These are phyloP conservation scores for Cryptococcus wingfieldii DNA, from an alignment of 1,284 basidiomycete genomes.

Conservation along the genomic window DNA sequence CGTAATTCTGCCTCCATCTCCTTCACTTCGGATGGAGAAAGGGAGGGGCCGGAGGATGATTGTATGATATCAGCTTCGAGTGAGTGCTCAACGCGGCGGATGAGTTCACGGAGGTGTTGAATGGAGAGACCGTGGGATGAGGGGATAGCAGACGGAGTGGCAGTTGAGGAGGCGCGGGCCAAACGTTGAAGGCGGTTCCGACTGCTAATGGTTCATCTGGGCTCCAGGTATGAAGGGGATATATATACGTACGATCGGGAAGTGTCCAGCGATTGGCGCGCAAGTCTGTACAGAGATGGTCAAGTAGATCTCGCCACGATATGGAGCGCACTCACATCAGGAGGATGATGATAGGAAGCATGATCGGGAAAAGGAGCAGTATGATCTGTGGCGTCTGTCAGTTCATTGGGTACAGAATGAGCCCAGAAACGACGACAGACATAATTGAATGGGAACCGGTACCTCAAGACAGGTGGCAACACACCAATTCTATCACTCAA, in stretches of 20 bases:
- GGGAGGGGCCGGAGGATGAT: slow-evolving; percentile 15
- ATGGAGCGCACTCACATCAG: slow-evolving; percentile 21
- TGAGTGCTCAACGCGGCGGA: slow-evolving; percentile 32
- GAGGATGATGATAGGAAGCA: slow-evolving; percentile 50
- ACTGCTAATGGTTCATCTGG: slow-evolving; percentile 1
- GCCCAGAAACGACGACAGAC: slow-evolving; percentile 53
- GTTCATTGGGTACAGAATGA: not conserved
- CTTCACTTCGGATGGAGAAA: not conserved
- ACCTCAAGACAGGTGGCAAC: slow-evolving; percentile 63
- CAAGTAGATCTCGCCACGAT: not conserved
- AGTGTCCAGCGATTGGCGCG: slow-evolving; percentile 34
- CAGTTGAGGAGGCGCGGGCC: slow-evolving; percentile 10
- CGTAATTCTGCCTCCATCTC: not conserved
- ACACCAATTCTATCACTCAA: slow-evolving; percentile 34
- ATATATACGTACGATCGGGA: slow-evolving; percentile 24
- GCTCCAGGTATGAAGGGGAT: not conserved
- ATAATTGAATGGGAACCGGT: slow-evolving; percentile 66
- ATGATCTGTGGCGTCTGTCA: slow-evolving; percentile 50
- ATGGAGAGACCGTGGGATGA: slow-evolving; percentile 27
- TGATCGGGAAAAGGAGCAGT: slow-evolving; percentile 62
- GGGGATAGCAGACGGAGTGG: not conserved
- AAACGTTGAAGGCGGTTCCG: slow-evolving; percentile 32
- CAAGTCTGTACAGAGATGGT: slow-evolving; percentile 11
- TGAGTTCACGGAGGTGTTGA: slow-evolving; percentile 26
- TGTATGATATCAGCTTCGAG: slow-evolving; percentile 37